Percentiles rank a stretch among this genome's conserved stretches.
Evolutionary conservation across 2,329 filamentous ascomycete species (phyloP).

Genomic region (Pseudogymnoascus pannorum): DNA sequence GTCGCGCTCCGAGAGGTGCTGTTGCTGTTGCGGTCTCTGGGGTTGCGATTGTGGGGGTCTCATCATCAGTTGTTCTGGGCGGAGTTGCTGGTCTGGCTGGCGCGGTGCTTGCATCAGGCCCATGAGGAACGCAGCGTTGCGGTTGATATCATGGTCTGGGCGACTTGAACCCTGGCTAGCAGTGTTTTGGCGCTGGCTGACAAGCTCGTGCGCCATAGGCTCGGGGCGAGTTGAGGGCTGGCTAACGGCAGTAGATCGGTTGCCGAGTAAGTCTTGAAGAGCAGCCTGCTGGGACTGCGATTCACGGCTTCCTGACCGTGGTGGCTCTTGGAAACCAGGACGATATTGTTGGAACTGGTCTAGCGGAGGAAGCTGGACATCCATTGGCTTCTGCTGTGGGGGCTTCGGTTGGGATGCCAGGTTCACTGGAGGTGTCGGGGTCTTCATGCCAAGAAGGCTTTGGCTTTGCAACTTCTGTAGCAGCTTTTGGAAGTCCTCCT

Average conservation of each 20-base stretch:
- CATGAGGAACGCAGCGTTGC: slow-evolving; percentile 77
- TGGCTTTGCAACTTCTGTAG: slow-evolving; percentile 68
- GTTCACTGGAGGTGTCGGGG: slow-evolving; percentile 37
- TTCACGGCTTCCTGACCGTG: slow-evolving; percentile 17
- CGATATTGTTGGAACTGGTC: slow-evolving; percentile 36
- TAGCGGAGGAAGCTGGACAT: slow-evolving; percentile 31
- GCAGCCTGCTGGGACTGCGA: slow-evolving; percentile 30
- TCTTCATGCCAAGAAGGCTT: slow-evolving; percentile 30
- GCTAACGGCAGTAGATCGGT: slow-evolving; percentile 32
- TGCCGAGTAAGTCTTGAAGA: slow-evolving; percentile 45
- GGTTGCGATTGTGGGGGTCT: slow-evolving; percentile 28
- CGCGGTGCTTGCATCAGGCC: slow-evolving; percentile 63
- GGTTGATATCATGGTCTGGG: slow-evolving; percentile 44
- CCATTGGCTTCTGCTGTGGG: slow-evolving; percentile 39
- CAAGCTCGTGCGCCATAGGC: slow-evolving; percentile 54
- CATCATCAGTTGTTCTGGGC: slow-evolving; percentile 46
- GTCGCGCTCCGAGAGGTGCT: slow-evolving; percentile 35
- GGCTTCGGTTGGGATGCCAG: slow-evolving; percentile 24
- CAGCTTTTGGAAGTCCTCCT: slow-evolving; percentile 77
- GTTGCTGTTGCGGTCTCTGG: slow-evolving; percentile 32
- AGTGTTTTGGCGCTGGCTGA: slow-evolving; percentile 50
- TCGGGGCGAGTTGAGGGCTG: slow-evolving; percentile 43
- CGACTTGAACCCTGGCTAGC: slow-evolving; percentile 44
- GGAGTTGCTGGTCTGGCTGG: slow-evolving; percentile 42
- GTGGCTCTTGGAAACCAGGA: slow-evolving; percentile 25